Evolutionary conservation across 2,329 filamentous ascomycete species (phyloP).

Genomic region (Daldinia eschscholtzii): DNA sequence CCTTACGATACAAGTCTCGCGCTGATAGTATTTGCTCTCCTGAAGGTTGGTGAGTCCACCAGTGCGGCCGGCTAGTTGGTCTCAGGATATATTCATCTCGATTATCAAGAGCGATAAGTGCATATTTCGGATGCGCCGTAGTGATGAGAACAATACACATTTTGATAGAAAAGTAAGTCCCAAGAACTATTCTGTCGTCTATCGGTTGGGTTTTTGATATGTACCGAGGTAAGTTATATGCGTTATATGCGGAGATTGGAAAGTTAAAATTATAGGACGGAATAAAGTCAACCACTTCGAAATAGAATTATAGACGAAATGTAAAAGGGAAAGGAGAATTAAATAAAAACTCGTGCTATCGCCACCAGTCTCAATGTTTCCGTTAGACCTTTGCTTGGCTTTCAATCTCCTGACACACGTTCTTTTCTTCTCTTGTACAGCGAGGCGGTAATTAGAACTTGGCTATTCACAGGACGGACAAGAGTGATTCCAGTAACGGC

Average conservation of each 20-base stretch:
- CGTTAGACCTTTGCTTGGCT: conserved; percentile 20
- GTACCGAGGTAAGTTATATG: conserved; percentile 3
- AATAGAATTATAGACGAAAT: conserved; percentile 34
- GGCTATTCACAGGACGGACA: conserved; percentile 24
- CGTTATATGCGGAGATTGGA: neutral
- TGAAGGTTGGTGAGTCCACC: conserved; percentile 66
- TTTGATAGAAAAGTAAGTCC: conserved; percentile 27
- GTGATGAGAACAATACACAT: conserved; percentile 86
- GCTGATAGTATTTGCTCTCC: conserved; percentile 67
- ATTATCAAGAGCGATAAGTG: conserved; percentile 81
- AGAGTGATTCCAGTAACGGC: conserved; percentile 38
- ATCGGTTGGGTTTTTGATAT: conserved; percentile 3
- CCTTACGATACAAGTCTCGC: conserved; percentile 71
- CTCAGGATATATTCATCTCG: conserved; percentile 79
- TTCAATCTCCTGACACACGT: conserved; percentile 35
- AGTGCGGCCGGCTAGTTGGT: conserved; percentile 73
- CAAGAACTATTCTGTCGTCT: neutral
- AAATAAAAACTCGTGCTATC: conserved; percentile 23
- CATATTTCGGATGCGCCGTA: conserved; percentile 80
- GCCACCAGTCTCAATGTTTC: conserved; percentile 34
- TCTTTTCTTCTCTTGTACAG: conserved; percentile 17
- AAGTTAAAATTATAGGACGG: conserved; percentile 1
- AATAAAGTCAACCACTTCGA: conserved; percentile 23
- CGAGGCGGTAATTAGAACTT: conserved; percentile 22
- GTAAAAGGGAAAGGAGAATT: conserved; percentile 12